Evolutionary conservation across 257 asterid species (phyloP).

Genomic region (Coffea eugenioides): DNA sequence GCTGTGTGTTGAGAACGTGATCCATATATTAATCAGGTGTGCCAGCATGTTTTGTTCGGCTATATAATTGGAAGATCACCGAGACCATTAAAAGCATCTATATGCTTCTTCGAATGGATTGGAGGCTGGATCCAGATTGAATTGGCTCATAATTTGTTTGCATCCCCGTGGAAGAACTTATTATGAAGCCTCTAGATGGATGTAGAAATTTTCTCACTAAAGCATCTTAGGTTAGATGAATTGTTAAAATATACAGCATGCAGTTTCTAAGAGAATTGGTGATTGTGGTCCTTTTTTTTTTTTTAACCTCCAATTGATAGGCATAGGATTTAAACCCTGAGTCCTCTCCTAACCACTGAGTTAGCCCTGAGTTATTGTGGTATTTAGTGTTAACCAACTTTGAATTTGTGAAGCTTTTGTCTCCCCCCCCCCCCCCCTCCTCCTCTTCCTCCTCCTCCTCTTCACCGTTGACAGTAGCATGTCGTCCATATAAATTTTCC

Average conservation of each 20-base stretch:
- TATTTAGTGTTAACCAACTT: neutral
- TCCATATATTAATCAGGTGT: slow-evolving; percentile 4
- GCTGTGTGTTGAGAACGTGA: neutral
- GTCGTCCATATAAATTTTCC: too few species aligned
- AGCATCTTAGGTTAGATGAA: slow-evolving; percentile 13
- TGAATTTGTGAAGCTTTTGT: neutral
- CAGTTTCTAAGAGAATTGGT: neutral
- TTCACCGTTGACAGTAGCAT: neutral
- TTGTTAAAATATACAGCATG: neutral
- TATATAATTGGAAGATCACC: slow-evolving; percentile 3
- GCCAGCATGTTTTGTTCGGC: slow-evolving; percentile 10
- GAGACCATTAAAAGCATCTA: neutral
- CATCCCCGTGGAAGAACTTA: neutral
- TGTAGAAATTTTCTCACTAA: neutral
- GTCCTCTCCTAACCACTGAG: too few species aligned
- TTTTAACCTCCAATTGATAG: too few species aligned
- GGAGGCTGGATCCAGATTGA: neutral
- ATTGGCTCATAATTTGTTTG: neutral
- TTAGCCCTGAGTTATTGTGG: neutral
- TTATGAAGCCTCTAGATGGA: neutral
- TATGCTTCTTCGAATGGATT: neutral
- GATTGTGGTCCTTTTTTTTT: neutral
- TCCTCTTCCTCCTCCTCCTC: too few species aligned
- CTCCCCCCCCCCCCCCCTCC: too few species aligned
- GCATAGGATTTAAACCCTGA: too few species aligned